A percentile compares a stretch with the other conserved stretches of the same genome.
These are phyloP conservation scores for Pulveroboletus sp. DNA, from an alignment of 768 basidiomycete species.

Conservation along the genomic window DNA sequence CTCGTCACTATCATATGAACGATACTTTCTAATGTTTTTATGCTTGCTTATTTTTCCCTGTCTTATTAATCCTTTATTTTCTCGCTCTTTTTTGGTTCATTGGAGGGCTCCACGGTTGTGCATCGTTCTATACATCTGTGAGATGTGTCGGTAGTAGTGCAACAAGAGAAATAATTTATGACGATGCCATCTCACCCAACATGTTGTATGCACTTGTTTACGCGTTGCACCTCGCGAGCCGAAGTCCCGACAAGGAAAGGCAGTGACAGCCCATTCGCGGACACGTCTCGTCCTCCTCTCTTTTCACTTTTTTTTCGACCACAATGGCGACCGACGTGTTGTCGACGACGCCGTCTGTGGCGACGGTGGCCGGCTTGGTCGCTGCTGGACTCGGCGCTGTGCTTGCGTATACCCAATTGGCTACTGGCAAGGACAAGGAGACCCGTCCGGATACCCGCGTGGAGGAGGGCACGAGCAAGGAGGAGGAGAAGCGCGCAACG, in stretches of 20 bases:
- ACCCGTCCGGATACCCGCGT: background rate
- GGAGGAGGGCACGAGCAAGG: too few species aligned
- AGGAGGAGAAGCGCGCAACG: too few species aligned
- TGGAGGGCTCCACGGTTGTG: background rate
- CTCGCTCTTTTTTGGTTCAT: background rate
- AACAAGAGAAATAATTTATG: background rate
- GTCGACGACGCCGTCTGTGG: conserved; percentile 36
- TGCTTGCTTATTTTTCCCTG: background rate
- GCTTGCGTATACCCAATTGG: conserved; percentile 15
- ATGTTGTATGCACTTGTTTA: conserved; percentile 30
- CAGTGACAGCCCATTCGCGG: too few species aligned
- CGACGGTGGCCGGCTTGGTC: conserved; percentile 35
- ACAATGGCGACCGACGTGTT: conserved; percentile 44
- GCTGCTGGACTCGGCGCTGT: conserved; percentile 17
- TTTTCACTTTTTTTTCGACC: too few species aligned
- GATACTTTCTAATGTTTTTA: conserved; percentile 4
- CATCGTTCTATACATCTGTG: conserved; percentile 1
- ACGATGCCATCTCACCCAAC: background rate
- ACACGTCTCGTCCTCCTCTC: conserved; percentile 10
- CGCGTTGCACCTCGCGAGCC: conserved; percentile 9
- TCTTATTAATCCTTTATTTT: background rate
- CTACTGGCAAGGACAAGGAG: background rate
- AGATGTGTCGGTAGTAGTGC: background rate
- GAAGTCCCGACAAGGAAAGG: conserved; percentile 13
- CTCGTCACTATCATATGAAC: conserved; percentile 3